These are phyloP conservation scores for Brassica rapa DNA, from an alignment of 345 rosid species.

Conservation along the genomic window DNA sequence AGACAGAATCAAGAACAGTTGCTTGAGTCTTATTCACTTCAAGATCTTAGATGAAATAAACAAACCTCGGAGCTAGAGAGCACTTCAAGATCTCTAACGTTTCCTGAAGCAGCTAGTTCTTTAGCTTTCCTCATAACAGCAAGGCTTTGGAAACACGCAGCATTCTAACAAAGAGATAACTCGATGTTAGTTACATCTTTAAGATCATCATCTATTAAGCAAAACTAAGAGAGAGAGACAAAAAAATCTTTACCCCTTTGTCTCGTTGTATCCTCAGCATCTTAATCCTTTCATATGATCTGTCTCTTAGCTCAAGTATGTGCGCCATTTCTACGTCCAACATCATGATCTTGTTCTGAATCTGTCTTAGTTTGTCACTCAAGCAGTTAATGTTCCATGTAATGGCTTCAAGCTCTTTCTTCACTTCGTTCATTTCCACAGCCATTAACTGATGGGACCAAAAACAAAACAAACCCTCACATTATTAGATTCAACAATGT, in stretches of 20 bases:
- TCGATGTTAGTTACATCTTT: background rate
- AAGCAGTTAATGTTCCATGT: conserved; percentile 52
- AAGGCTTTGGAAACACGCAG: conserved; percentile 47
- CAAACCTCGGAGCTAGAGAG: conserved; percentile 61
- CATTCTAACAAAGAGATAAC: conserved; percentile 53
- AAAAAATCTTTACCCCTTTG: conserved; percentile 52
- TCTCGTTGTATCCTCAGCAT: conserved; percentile 65
- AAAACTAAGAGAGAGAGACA: conserved; percentile 1
- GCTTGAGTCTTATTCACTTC: no score
- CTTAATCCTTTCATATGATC: conserved; percentile 50
- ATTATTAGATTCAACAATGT: conserved; percentile 16
- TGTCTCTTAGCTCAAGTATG: conserved; percentile 58
- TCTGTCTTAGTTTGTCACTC: conserved; percentile 46
- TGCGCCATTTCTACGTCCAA: conserved; percentile 52
- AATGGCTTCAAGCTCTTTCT: conserved; percentile 68
- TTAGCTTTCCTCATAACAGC: conserved; percentile 53
- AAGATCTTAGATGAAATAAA: background rate
- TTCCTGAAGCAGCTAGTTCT: conserved; percentile 57
- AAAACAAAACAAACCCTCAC: conserved; percentile 1
- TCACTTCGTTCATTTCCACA: conserved; percentile 73
- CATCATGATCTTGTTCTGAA: conserved; percentile 48
- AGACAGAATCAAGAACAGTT: conserved; percentile 21
- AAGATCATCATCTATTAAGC: background rate
- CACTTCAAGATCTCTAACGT: conserved; percentile 58
- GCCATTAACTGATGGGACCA: conserved; percentile 56